phyloP scores from a whole-genome alignment of 371 early-diverging fungal species.

The Dinochytrium kinnereticum region DNA sequence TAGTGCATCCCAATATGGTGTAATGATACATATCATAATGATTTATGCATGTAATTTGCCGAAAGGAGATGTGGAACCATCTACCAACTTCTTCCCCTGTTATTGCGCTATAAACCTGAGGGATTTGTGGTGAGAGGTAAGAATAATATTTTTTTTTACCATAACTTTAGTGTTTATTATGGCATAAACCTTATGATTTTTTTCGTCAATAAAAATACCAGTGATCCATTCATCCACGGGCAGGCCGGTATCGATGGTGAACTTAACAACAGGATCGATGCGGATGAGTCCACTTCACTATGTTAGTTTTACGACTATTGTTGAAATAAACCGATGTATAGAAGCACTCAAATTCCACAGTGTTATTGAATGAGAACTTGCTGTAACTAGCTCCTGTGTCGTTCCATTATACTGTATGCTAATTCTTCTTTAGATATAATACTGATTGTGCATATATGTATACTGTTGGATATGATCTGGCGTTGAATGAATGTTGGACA shows the following conservation, averaged over 20 bases:
- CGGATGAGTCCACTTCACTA: slow-evolving; percentile 24
- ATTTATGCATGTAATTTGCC: slow-evolving; percentile 41
- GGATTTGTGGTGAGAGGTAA: slow-evolving; percentile 8
- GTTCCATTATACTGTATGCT: slow-evolving; percentile 16
- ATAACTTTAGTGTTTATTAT: slow-evolving; percentile 43
- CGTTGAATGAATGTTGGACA: slow-evolving; percentile 28
- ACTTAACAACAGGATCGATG: slow-evolving; percentile 26
- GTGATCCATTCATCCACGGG: slow-evolving; percentile 49
- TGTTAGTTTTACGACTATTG: background rate
- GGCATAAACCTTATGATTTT: slow-evolving; percentile 32
- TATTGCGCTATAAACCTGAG: slow-evolving; percentile 14
- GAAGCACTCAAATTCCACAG: slow-evolving; percentile 22
- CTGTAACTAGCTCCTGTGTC: slow-evolving; percentile 26
- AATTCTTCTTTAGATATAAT: background rate
- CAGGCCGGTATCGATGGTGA: slow-evolving; percentile 33
- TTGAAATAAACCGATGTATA: background rate
- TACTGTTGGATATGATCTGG: slow-evolving; percentile 36
- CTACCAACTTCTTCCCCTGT: slow-evolving; percentile 22
- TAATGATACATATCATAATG: slow-evolving; percentile 47
- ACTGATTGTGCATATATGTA: too few relatives aligned
- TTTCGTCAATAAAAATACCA: slow-evolving; percentile 37
- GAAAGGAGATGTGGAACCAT: slow-evolving; percentile 35
- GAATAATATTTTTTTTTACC: slow-evolving; percentile 24
- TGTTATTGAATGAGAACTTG: slow-evolving; percentile 28
- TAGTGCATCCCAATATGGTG: slow-evolving; percentile 38